Conservation (phyloP, 768 basidiomycete species). For the Auricularia auricula-judae region DNA sequence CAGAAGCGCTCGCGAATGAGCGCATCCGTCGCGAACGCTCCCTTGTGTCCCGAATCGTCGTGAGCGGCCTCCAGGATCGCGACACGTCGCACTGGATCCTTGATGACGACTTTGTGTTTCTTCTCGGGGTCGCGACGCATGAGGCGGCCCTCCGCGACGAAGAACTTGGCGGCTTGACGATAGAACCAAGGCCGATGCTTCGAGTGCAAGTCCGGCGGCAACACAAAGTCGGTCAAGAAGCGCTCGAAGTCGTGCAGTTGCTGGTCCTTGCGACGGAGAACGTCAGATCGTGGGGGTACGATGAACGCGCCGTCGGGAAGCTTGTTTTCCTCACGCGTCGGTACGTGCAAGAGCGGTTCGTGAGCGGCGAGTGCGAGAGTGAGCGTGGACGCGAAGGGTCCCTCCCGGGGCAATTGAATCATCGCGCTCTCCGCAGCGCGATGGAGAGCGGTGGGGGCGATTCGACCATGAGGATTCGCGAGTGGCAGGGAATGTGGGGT, state of each 20-base stretch:
- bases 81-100: not conserved
- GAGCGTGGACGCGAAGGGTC: not conserved
- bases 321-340: too few species aligned
- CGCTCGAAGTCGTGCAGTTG: not conserved
- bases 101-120: not conserved
- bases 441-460: not conserved
- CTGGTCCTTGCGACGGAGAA: not conserved
- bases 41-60: slow-evolving; percentile 1
- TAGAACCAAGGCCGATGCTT: not conserved
- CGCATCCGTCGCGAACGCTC: not conserved
- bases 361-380: too few species aligned
- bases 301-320: not conserved
- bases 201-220: not conserved
- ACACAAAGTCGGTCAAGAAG: not conserved
- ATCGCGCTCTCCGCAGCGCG: not conserved
- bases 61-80: not conserved
- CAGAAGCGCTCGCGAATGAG: slow-evolving; percentile 16
- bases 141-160: not conserved
- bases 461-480: not conserved
- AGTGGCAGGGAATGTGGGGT: too few species aligned
- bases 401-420: not conserved
- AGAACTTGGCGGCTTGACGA: not conserved
- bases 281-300: not conserved
- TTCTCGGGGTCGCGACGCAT: not conserved
- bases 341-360: too few species aligned